These are phyloP conservation scores for Thielaviopsis populi DNA, from an alignment of 2,329 filamentous ascomycete species.

Conservation along the genomic window DNA sequence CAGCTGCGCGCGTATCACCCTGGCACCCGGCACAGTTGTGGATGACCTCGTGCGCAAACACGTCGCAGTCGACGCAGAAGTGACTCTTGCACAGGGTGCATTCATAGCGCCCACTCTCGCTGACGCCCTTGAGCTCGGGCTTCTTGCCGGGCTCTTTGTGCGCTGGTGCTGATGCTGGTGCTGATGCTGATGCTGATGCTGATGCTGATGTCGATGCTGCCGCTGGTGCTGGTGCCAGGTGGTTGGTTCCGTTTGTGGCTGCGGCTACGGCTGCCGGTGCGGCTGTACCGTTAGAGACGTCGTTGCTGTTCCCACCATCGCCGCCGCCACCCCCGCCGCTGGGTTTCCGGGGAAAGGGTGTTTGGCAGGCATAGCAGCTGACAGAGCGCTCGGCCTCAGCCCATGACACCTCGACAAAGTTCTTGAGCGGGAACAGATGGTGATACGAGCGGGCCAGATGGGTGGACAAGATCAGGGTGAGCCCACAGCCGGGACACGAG, in stretches of 20 bases:
- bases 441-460: slow-evolving; percentile 88
- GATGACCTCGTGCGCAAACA: slow-evolving; percentile 84
- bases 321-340: not conserved
- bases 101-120: slow-evolving; percentile 75
- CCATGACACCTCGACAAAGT: slow-evolving; percentile 88
- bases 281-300: not conserved
- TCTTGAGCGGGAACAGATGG: slow-evolving; percentile 76
- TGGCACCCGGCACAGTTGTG: slow-evolving; percentile 93
- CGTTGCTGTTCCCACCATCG: slow-evolving; percentile 13
- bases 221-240: not conserved
- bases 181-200: not conserved
- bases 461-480: slow-evolving; percentile 87
- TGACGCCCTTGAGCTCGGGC: slow-evolving; percentile 45
- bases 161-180: not conserved
- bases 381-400: slow-evolving; percentile 43
- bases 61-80: slow-evolving; percentile 96
- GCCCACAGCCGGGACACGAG: slow-evolving; percentile 78
- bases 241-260: not conserved
- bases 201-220: not conserved
- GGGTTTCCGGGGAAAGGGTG: slow-evolving; percentile 48
- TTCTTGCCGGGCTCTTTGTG: slow-evolving; percentile 6
- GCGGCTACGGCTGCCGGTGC: not conserved
- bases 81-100: slow-evolving; percentile 77
- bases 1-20: slow-evolving; percentile 30
- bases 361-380: slow-evolving; percentile 66